These are phyloP conservation scores for Pseudogymnoascus sp. DNA, from an alignment of 2,329 filamentous ascomycete genomes.

Conservation along the genomic window DNA sequence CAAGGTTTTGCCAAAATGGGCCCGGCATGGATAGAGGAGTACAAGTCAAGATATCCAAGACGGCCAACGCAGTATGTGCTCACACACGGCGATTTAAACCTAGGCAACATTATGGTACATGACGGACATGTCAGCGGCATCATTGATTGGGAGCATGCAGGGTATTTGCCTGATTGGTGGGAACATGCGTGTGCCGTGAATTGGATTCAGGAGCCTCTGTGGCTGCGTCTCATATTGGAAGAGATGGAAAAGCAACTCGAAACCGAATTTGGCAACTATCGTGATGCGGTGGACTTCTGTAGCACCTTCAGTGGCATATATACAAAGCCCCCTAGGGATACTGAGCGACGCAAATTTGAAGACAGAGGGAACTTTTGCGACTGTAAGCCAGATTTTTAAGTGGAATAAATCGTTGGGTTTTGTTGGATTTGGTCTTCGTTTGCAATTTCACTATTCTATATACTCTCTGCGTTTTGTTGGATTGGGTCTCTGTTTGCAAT, in stretches of 20 bases:
- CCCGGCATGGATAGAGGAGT: neutral
- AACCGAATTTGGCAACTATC: neutral
- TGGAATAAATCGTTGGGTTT: neutral
- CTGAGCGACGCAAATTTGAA: neutral
- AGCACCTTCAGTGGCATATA: neutral
- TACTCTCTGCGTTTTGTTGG: too few species aligned
- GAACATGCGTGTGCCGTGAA: constrained; percentile 19
- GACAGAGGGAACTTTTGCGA: neutral
- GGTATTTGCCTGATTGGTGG: constrained; percentile 34
- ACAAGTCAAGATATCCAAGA: constrained; percentile 13
- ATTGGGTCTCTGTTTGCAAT: too few species aligned
- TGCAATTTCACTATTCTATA: neutral
- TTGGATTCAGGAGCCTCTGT: neutral
- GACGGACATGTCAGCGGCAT: constrained; percentile 30
- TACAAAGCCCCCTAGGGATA: neutral
- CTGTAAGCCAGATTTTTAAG: neutral
- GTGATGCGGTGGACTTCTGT: neutral
- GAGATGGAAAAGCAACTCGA: neutral
- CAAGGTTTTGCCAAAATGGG: neutral
- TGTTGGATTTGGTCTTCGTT: neutral
- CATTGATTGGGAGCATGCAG: constrained; percentile 32
- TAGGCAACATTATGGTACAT: constrained; percentile 32
- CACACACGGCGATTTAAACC: constrained; percentile 31
- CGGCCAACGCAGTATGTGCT: constrained; percentile 27
- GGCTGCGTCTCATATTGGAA: neutral